Percentiles rank a stretch among this genome's conserved stretches.
Evolutionary conservation across 73 alveolate genomes (phyloP).

Genomic region (Paramecium octaurelia): DNA sequence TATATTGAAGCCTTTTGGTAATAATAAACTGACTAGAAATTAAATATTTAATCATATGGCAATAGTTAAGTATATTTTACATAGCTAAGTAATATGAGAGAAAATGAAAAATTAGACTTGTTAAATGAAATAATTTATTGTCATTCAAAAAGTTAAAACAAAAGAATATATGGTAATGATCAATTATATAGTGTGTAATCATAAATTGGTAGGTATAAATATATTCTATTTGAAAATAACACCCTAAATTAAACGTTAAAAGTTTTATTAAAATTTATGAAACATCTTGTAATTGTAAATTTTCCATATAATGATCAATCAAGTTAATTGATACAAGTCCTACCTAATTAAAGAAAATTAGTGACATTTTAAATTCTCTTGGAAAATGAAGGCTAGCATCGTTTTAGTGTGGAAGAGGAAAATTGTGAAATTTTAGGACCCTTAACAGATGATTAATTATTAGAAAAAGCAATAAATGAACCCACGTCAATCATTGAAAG

Average conservation of each 20-base stretch:
- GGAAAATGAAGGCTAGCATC: not conserved
- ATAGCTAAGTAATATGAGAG: not conserved
- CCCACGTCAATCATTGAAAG: not conserved
- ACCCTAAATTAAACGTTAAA: not conserved
- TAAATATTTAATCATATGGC: not conserved
- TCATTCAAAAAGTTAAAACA: not conserved
- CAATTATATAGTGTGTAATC: not conserved
- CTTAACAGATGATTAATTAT: not conserved
- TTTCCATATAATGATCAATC: not conserved
- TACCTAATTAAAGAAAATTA: not conserved
- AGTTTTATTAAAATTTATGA: not conserved
- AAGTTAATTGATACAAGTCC: not conserved
- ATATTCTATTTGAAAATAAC: not conserved
- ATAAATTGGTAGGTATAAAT: not conserved
- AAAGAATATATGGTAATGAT: not conserved
- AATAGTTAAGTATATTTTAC: not conserved
- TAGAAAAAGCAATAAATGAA: not conserved
- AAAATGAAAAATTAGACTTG: not conserved
- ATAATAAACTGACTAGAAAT: not conserved
- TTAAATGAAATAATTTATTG: not conserved
- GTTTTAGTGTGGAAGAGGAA: not conserved
- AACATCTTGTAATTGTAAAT: not conserved
- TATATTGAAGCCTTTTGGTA: not conserved
- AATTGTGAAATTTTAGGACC: not conserved
- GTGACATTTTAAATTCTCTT: not conserved